Evolutionary conservation across 2,329 filamentous ascomycete genomes (phyloP).

Genomic region (Botrytis byssoidea): DNA sequence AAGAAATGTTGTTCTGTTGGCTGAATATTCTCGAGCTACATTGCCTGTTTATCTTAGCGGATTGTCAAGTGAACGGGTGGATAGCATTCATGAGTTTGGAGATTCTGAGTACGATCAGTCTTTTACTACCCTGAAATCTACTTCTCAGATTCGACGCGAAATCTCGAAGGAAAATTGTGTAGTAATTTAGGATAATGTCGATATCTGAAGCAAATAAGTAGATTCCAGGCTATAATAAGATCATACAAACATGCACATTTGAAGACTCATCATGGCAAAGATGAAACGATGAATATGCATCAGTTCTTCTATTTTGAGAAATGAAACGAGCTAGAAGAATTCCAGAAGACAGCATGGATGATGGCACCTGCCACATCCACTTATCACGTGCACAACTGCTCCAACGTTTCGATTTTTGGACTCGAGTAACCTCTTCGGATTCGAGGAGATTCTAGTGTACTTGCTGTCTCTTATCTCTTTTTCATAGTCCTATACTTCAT

Average conservation of each 20-base stretch:
- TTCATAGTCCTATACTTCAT: background rate
- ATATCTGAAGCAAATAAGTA: background rate
- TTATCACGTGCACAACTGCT: background rate
- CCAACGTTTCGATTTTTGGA: background rate
- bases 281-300: background rate
- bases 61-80: background rate
- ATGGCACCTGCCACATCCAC: background rate
- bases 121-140: background rate
- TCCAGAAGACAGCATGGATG: background rate
- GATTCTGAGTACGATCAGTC: background rate
- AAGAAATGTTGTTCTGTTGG: constrained; percentile 51
- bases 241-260: background rate
- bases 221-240: background rate
- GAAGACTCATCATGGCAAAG: background rate
- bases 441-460: background rate
- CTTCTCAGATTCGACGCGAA: background rate
- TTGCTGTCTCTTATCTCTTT: background rate
- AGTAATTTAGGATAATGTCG: background rate
- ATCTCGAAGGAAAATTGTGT: too few species aligned
- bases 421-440: background rate
- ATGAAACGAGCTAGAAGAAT: constrained; percentile 8
- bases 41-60: constrained; percentile 46
- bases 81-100: background rate
- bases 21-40: constrained; percentile 50
- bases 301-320: background rate